These are phyloP conservation scores for Tolypocladium nubicola DNA, from an alignment of 2,329 filamentous ascomycete genomes.

Conservation along the genomic window DNA sequence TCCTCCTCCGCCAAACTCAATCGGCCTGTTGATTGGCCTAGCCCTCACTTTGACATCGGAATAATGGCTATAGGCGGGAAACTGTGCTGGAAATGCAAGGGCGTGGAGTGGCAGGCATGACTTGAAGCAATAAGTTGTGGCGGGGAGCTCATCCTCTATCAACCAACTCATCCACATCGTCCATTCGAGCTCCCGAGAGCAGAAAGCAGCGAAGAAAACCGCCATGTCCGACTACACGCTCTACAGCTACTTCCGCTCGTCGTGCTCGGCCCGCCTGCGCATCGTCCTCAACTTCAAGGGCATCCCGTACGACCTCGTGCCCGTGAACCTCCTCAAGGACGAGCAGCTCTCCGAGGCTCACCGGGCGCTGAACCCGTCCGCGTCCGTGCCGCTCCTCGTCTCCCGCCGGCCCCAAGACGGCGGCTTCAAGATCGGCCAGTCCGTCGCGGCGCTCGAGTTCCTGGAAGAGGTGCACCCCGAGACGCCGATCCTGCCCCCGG, in stretches of 20 bases:
- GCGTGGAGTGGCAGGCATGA: background rate
- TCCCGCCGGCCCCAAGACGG: constrained; percentile 15
- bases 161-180: background rate
- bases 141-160: background rate
- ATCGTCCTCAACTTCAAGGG: constrained; percentile 47
- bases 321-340: constrained; percentile 42
- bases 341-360: constrained; percentile 39
- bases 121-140: background rate
- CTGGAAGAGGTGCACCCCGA: constrained; percentile 43
- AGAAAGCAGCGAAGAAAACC: background rate
- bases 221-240: constrained; percentile 26
- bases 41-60: background rate
- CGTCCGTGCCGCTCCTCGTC: constrained; percentile 43
- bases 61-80: background rate
- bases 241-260: constrained; percentile 52
- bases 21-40: background rate
- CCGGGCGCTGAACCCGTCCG: constrained; percentile 38
- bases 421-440: constrained; percentile 40
- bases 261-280: constrained; percentile 49
- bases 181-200: background rate
- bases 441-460: constrained; percentile 50
- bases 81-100: background rate
- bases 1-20: background rate
- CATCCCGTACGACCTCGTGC: constrained; percentile 33
- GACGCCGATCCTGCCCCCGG: constrained; percentile 37